Conservation (phyloP, 495 filamentous ascomycete genomes). For the Penicillium herquei region DNA sequence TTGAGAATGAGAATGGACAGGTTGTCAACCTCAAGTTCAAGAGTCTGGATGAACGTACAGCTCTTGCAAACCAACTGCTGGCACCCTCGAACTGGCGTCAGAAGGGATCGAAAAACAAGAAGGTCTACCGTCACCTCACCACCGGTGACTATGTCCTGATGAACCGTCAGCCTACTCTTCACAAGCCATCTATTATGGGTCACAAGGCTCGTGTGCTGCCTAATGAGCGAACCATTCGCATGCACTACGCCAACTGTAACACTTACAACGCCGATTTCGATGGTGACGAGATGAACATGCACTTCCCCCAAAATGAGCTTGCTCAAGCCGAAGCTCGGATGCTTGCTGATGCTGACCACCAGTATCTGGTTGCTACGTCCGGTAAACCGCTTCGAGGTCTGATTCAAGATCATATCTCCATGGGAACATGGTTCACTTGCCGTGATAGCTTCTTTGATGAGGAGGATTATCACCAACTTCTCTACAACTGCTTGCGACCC, state of each 20-base stretch:
- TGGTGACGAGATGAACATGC: slow-evolving; percentile 99
- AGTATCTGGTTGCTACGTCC: slow-evolving; percentile 91
- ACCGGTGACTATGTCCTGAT: slow-evolving; percentile 97
- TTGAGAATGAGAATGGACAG: slow-evolving; percentile 94
- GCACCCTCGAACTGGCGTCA: slow-evolving; percentile 77
- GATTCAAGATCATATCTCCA: slow-evolving; percentile 98
- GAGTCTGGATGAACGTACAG: slow-evolving; percentile 76
- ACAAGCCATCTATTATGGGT: slow-evolving; percentile 99
- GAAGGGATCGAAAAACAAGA: slow-evolving; percentile 84
- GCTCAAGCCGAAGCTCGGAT: slow-evolving; percentile 86
- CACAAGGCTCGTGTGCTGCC: slow-evolving; percentile 90
- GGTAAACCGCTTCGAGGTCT: slow-evolving; percentile 94
- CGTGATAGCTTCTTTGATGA: slow-evolving; percentile 89
- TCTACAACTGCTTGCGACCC: slow-evolving; percentile 85
- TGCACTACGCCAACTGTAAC: slow-evolving; percentile 99
- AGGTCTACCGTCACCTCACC: slow-evolving; percentile 91
- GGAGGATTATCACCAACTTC: slow-evolving; percentile 86
- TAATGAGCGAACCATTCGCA: slow-evolving; percentile 94
- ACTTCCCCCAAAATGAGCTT: slow-evolving; percentile 96
- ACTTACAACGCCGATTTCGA: slow-evolving; percentile 99
- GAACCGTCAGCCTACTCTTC: slow-evolving; percentile 99
- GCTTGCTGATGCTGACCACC: slow-evolving; percentile 94
- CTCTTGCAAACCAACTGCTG: slow-evolving; percentile 87
- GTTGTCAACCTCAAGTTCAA: slow-evolving; percentile 85
- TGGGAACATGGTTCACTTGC: slow-evolving; percentile 86